Evolutionary conservation across 805 yeast species (phyloP).

Genomic region (Peterozyma xylosa): DNA sequence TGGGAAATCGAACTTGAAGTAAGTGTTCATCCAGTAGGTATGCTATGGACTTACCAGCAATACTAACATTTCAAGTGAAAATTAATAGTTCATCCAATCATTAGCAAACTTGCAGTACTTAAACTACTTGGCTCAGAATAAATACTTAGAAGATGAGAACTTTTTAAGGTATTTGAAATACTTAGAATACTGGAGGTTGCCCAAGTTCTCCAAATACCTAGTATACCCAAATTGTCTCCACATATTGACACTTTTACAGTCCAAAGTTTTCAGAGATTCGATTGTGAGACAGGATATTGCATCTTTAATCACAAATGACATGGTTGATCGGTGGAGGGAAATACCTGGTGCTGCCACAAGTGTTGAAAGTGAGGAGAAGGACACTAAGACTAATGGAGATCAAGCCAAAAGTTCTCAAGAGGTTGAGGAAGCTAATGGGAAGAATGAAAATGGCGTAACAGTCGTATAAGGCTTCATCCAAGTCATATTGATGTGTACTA

Average conservation of each 20-base stretch:
- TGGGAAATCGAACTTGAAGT: slow-evolving; percentile 85
- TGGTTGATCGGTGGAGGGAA: slow-evolving; percentile 65
- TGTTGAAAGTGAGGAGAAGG: too few species aligned
- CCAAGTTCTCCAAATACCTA: slow-evolving; percentile 59
- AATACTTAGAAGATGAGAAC: slow-evolving; percentile 60
- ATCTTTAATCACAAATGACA: slow-evolving; percentile 59
- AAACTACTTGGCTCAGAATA: slow-evolving; percentile 79
- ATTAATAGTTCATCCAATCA: slow-evolving; percentile 72
- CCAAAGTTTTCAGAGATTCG: slow-evolving; percentile 43
- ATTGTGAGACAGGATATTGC: slow-evolving; percentile 51
- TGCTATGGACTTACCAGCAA: not conserved
- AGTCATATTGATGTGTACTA: too few species aligned
- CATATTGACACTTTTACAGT: slow-evolving; percentile 57
- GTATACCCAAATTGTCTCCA: slow-evolving; percentile 89
- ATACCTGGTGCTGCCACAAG: too few species aligned
- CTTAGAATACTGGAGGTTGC: slow-evolving; percentile 78
- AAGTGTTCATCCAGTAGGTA: slow-evolving; percentile 20
- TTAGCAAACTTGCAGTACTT: slow-evolving; percentile 85
- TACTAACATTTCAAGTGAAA: slow-evolving; percentile 4
- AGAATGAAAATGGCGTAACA: too few species aligned
- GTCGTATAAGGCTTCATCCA: too few species aligned
- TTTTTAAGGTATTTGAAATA: slow-evolving; percentile 74
- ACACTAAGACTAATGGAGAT: too few species aligned
- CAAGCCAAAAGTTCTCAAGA: too few species aligned
- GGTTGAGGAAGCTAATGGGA: too few species aligned